Base-by-base conservation (phyloP, 1,284 basidiomycete genomes). In the Polyporus tsugae region DNA sequence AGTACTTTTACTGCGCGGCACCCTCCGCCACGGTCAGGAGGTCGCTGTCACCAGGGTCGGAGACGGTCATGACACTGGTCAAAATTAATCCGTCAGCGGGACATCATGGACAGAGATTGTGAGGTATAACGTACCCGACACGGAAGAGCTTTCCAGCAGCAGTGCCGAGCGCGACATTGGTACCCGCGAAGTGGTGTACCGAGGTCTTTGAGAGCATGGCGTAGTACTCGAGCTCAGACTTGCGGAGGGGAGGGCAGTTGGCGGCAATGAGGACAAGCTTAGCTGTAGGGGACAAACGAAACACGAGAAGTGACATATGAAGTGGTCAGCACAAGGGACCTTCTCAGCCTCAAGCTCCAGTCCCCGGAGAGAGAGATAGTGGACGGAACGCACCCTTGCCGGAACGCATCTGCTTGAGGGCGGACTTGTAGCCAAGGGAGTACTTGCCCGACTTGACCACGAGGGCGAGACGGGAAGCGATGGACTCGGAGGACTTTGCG, bases 151-250 rank as follows among this genome's bases (percentile, higher is more conserved):
- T 98, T 84, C 98, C 98, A 74, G 98, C 96, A 82, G 98, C 98
- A 72, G 98, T 99, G 74, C 98, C 98, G 75, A 99, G 93, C 70
- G 97, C 95, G 78, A 97, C 96, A 83, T 99, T 99, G 75, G 96
- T 96, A 77, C 97, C 97, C 77, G 93, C 87, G 80, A 96, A 98
- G 88, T 98, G 97, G 86, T 98, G 97, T 64, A 98, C 96, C 72
- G 92, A 90, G 70, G 97, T 98, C 89, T 98, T 98, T 74, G 95
- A 96, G 78, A 99, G 89, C 97, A 99, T 99, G 86, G 98, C 98
- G 83, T 99, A 99, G 89, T 99, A 99, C 89, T 99, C 98, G 73
- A 99, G 89, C 89, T 99, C 98, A 69, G 97, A 98, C 85, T 98
- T 98, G 84, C 98, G 95, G 75, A 99, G 91, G 73, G 98, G 98